phyloP scores from a whole-genome alignment of 176 grass and related monocot genomes.

The Dendrocalamus sinicus region DNA sequence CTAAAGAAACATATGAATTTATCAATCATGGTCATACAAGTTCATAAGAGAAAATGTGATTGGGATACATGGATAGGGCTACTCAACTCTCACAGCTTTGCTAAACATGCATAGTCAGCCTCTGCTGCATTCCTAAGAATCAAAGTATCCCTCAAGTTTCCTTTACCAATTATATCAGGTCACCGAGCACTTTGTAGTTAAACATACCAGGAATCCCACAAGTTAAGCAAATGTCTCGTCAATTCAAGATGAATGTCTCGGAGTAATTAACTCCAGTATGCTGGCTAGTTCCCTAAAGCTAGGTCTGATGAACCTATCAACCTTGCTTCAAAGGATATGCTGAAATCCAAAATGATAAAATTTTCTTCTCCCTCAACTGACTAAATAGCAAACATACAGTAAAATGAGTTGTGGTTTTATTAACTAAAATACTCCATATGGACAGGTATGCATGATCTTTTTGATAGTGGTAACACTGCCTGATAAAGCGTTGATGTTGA shows the following conservation, averaged over 20 bases:
- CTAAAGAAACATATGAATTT: neutral
- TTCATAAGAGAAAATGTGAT: neutral
- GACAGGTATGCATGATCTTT: neutral
- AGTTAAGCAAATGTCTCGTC: neutral
- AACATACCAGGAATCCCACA: neutral
- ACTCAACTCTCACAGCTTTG: neutral
- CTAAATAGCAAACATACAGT: neutral
- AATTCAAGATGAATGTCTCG: conserved; percentile 6
- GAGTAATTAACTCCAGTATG: conserved; percentile 3
- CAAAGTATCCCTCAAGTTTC: neutral
- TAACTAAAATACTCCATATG: neutral
- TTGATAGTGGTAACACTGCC: neutral
- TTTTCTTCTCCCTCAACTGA: neutral
- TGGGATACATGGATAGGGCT: neutral
- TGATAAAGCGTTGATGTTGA: neutral
- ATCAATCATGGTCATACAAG: neutral
- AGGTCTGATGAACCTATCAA: neutral
- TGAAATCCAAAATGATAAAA: conserved; percentile 17
- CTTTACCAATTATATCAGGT: neutral
- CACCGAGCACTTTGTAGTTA: neutral
- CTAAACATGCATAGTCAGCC: neutral
- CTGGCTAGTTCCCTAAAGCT: neutral
- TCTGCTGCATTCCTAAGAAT: neutral
- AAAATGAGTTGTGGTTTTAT: conserved; percentile 4
- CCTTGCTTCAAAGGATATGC: neutral